Evolutionary conservation across 257 asterid genomes (phyloP).

Genomic region (Penstemon barbatus): DNA sequence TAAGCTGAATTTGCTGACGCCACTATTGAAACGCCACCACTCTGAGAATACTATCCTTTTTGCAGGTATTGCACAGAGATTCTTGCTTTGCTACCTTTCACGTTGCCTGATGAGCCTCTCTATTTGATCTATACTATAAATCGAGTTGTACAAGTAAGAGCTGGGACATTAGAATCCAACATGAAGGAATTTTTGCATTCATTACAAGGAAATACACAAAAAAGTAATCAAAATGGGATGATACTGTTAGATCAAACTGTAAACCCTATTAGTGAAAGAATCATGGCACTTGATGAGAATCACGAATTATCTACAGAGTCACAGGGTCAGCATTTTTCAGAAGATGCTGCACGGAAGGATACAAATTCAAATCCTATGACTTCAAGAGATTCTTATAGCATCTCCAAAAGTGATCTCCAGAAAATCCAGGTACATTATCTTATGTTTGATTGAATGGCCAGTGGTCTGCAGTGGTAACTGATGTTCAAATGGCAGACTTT

Average conservation of each 20-base stretch:
- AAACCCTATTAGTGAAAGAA: constrained; percentile 33
- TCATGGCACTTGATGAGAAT: constrained; percentile 34
- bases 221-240: constrained; percentile 48
- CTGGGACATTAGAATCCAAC: constrained; percentile 84
- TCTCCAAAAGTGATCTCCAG: constrained; percentile 53
- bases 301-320: constrained; percentile 43
- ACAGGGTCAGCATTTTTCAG: constrained; percentile 37
- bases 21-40: constrained; percentile 2
- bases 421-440: constrained; percentile 62
- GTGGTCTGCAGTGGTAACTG: neutral
- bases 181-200: constrained; percentile 72
- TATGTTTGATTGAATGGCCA: constrained; percentile 1
- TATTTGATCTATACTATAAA: constrained; percentile 84
- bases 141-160: constrained; percentile 88
- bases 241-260: constrained; percentile 35
- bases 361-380: constrained; percentile 37
- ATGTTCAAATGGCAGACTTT: neutral
- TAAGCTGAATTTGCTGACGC: constrained; percentile 5
- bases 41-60: constrained; percentile 35
- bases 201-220: constrained; percentile 51
- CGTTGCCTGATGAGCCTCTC: constrained; percentile 92
- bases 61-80: constrained; percentile 91
- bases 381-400: constrained; percentile 40
- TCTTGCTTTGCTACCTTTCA: constrained; percentile 89
- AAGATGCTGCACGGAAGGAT: constrained; percentile 37